phyloP scores from a whole-genome alignment of 2,329 filamentous ascomycete genomes.

The Trichoderma guizhouense region DNA sequence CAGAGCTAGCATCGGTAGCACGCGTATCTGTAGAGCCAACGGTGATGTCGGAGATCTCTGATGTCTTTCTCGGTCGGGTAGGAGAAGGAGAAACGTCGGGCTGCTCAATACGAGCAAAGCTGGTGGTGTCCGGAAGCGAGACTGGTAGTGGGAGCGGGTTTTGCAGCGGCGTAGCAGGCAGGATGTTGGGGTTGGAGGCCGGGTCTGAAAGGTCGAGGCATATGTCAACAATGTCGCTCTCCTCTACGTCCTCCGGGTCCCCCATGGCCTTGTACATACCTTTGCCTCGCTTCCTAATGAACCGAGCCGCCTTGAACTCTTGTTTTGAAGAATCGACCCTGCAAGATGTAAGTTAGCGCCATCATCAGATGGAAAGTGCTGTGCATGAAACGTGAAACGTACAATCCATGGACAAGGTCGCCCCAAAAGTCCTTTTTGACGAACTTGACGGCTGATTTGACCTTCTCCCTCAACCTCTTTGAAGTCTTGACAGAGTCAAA shows the following conservation, averaged over 20 bases:
- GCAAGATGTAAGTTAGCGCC: background rate
- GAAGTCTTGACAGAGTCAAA: conserved; percentile 17
- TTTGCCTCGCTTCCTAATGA: conserved; percentile 18
- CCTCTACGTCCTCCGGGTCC: conserved; percentile 1
- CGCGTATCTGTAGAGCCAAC: conserved; percentile 2
- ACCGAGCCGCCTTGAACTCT: conserved; percentile 18
- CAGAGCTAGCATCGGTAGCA: conserved; percentile 9
- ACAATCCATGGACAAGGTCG: conserved; percentile 18
- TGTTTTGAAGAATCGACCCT: background rate
- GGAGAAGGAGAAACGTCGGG: background rate
- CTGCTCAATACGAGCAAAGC: background rate
- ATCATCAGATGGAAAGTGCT: background rate
- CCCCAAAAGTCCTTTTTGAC: conserved; percentile 16
- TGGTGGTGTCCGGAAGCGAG: background rate
- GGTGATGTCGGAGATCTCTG: background rate
- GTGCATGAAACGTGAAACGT: background rate
- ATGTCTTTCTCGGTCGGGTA: background rate
- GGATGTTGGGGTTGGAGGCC: conserved; percentile 8
- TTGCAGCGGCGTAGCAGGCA: conserved; percentile 9
- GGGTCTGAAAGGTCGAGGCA: conserved; percentile 14
- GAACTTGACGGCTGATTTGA: conserved; percentile 2
- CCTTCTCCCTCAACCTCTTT: conserved; percentile 10
- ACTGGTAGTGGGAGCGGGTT: background rate
- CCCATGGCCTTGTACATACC: conserved; percentile 14
- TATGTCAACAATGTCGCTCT: conserved; percentile 7